Evolutionary conservation across 768 basidiomycete genomes (phyloP), one percentile per base, ranked within the genome.

Genomic region (Nevesoporus exiguus): DNA sequence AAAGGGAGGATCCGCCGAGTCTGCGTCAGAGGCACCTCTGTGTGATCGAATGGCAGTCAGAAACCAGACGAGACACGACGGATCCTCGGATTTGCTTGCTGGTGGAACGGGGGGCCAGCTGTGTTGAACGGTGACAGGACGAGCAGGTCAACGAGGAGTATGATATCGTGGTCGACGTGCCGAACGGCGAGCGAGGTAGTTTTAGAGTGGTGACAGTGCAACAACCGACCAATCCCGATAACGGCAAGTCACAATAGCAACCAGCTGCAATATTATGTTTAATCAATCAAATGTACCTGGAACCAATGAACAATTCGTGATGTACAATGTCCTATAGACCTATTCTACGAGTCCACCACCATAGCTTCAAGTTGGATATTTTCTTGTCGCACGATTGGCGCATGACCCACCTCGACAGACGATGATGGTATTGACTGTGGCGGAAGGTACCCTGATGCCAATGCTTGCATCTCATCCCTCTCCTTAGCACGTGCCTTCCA

Each of bases 1-100:
- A 58, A 14, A 54, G 56, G 58, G 77, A 79, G 76, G 78, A 80
- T 80, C 78, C 82, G 79, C 72, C 79, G 77, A 74, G 77, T 75
- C 75, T 66, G 68, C 68, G 69, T 65, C 69, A 72, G 62, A 72
- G 71, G 73, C 72, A 72, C 69, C 66, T 72, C 65, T 59, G 63
- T 63, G 66, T 59, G 70, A 62, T 62, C 73, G 59, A 69, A 36
- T 27, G 41, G 69, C 63, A 68, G 74, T 72, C 68, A 68, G 67
- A 70, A 71, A 70, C 69, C 60, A 69, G 71, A 67, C 68, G 66
- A 66, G 71, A 77, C 76, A 68, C 77, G 78, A 78, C 77, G 76
- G 77, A 78, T 76, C 78, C 77, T 70, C 69, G 67, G 37, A 48
- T 50, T 54, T 45, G 49, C 56, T 39, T 31, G 51, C 13, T 29